Evolutionary conservation across 2,329 filamentous ascomycete genomes (phyloP).

Genomic region (Tolypocladium cylindrosporum): DNA sequence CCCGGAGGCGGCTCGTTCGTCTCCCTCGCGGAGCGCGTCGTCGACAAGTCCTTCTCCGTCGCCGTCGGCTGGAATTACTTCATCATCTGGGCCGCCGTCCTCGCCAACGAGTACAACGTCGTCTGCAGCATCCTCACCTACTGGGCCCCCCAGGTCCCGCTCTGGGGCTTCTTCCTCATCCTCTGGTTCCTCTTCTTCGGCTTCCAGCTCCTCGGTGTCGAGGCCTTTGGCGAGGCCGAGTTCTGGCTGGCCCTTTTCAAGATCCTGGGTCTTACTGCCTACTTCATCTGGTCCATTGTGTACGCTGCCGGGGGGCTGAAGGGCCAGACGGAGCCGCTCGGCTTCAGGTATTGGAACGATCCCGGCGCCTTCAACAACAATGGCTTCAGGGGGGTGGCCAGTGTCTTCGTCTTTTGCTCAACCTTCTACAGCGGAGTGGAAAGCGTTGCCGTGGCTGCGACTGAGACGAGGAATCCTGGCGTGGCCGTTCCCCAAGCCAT

Average conservation of each 20-base stretch:
- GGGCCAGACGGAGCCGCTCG: conserved; percentile 46
- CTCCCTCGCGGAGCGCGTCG: conserved; percentile 59
- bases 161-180: conserved; percentile 63
- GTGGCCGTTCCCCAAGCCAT: conserved; percentile 47
- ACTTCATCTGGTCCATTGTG: conserved; percentile 64
- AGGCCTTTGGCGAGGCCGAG: conserved; percentile 68
- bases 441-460: conserved; percentile 49
- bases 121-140: conserved; percentile 56
- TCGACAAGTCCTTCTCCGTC: conserved; percentile 59
- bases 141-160: conserved; percentile 51
- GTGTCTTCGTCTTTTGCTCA: conserved; percentile 59
- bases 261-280: conserved; percentile 57
- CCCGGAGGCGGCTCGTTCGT: conserved; percentile 63
- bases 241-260: conserved; percentile 72
- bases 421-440: conserved; percentile 59
- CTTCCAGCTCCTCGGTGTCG: conserved; percentile 62
- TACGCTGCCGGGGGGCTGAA: conserved; percentile 59
- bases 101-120: conserved; percentile 64
- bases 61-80: conserved; percentile 66
- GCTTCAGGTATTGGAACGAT: conserved; percentile 62
- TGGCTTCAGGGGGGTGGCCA: conserved; percentile 56
- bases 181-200: conserved; percentile 62
- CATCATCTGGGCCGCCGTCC: conserved; percentile 55
- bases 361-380: conserved; percentile 58
- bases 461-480: conserved; percentile 48